phyloP scores from a whole-genome alignment of 768 basidiomycete species.

The Pleurotus giganteus region DNA sequence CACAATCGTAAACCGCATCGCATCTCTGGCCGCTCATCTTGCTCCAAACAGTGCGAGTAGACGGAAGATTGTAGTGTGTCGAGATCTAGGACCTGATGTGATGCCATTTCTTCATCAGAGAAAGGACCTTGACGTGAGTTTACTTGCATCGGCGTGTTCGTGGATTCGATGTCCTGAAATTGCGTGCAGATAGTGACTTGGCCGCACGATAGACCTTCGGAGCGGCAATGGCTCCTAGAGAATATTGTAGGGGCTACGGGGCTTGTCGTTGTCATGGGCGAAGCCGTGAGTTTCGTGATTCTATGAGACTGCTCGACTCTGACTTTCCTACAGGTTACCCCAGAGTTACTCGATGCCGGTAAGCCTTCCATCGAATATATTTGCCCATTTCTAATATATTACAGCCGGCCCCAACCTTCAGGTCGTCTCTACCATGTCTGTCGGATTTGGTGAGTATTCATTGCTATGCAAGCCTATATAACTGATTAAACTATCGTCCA shows the following conservation, averaged over 20 bases:
- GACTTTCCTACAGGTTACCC: conserved; percentile 53
- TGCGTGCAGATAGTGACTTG: conserved; percentile 37
- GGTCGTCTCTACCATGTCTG: conserved; percentile 84
- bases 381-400: background rate
- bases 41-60: background rate
- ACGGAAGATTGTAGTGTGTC: conserved; percentile 54
- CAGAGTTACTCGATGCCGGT: conserved; percentile 68
- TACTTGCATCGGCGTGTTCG: background rate
- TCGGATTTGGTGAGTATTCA: conserved; percentile 67
- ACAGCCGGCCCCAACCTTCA: conserved; percentile 71
- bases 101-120: conserved; percentile 55
- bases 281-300: conserved; percentile 40
- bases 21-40: conserved; percentile 3
- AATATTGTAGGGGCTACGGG: conserved; percentile 69
- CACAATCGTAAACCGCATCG: background rate
- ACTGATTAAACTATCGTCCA: conserved; percentile 22
- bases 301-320: background rate
- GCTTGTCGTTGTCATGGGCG: conserved; percentile 61
- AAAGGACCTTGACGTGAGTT: conserved; percentile 51
- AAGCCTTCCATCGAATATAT: background rate
- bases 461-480: background rate
- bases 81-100: conserved; percentile 59
- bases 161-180: background rate
- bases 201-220: conserved; percentile 53
- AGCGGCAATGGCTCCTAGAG: conserved; percentile 69